These are phyloP conservation scores for Claviceps fusiformis DNA, from an alignment of 2,329 filamentous ascomycete species.

Conservation along the genomic window DNA sequence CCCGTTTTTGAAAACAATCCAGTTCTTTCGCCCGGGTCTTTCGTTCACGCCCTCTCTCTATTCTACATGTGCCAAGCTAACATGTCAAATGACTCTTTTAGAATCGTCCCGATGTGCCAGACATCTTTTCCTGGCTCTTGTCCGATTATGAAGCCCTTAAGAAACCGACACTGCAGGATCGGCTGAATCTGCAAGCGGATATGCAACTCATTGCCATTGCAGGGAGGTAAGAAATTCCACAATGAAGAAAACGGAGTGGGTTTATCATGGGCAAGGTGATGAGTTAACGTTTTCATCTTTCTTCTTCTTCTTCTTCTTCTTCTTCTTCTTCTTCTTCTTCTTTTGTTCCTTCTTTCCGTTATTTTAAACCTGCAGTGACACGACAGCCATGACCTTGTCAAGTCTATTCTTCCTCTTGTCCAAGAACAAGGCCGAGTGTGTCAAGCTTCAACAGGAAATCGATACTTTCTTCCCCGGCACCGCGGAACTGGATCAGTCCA, in stretches of 20 bases:
- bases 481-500: constrained; percentile 7
- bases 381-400: constrained; percentile 20
- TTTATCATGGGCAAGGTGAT: not conserved
- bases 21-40: not conserved
- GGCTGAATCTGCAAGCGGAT: constrained; percentile 15
- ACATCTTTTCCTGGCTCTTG: constrained; percentile 20
- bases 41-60: not conserved
- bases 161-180: constrained; percentile 10
- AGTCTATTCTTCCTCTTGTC: constrained; percentile 22
- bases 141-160: constrained; percentile 11
- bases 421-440: constrained; percentile 4
- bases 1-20: no score
- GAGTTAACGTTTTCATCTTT: not conserved
- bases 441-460: constrained; percentile 24
- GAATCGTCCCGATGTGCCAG: constrained; percentile 11
- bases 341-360: not conserved
- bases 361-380: constrained; percentile 16
- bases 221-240: constrained; percentile 13
- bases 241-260: not conserved
- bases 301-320: no score
- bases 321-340: no score
- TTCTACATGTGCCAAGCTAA: not conserved
- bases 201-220: constrained; percentile 18
- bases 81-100: not conserved
- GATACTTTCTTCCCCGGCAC: constrained; percentile 6